Evolutionary conservation across 2,329 filamentous ascomycete genomes (phyloP).

Genomic region (Phoma sp.): DNA sequence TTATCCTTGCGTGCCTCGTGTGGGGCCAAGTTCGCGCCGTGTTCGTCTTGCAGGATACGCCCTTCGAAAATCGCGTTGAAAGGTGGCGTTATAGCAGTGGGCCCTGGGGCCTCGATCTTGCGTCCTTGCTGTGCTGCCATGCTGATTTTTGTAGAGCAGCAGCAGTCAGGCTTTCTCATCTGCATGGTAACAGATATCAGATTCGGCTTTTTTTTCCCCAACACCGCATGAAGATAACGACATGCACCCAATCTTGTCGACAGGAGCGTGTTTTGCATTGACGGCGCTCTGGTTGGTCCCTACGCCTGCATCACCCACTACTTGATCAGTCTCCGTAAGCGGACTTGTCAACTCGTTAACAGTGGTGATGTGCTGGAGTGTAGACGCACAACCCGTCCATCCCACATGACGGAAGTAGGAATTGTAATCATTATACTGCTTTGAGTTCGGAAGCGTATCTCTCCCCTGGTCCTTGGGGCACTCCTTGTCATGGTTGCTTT

Average conservation of each 20-base stretch:
- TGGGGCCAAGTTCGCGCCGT: neutral
- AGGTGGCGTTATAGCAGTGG: neutral
- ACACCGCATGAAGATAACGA: neutral
- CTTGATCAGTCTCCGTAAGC: neutral
- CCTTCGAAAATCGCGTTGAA: neutral
- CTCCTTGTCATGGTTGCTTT: neutral
- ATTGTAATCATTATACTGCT: neutral
- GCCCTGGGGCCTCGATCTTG: slow-evolving; percentile 3
- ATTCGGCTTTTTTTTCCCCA: neutral
- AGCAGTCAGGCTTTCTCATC: slow-evolving; percentile 24
- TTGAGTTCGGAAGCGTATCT: neutral
- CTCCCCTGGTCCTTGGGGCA: neutral
- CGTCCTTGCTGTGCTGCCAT: slow-evolving; percentile 3
- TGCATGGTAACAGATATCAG: slow-evolving; percentile 1
- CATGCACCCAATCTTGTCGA: neutral
- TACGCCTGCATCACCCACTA: neutral
- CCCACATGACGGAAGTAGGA: neutral
- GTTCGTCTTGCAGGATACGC: neutral
- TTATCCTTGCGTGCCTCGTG: neutral
- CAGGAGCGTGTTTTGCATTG: neutral
- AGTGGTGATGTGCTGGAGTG: neutral
- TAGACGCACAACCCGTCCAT: neutral
- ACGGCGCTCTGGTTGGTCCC: neutral
- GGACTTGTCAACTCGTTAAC: neutral
- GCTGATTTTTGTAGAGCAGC: slow-evolving; percentile 18